These are phyloP conservation scores for Stropharia rugosoannulata DNA, from an alignment of 768 basidiomycete genomes.

Conservation along the genomic window DNA sequence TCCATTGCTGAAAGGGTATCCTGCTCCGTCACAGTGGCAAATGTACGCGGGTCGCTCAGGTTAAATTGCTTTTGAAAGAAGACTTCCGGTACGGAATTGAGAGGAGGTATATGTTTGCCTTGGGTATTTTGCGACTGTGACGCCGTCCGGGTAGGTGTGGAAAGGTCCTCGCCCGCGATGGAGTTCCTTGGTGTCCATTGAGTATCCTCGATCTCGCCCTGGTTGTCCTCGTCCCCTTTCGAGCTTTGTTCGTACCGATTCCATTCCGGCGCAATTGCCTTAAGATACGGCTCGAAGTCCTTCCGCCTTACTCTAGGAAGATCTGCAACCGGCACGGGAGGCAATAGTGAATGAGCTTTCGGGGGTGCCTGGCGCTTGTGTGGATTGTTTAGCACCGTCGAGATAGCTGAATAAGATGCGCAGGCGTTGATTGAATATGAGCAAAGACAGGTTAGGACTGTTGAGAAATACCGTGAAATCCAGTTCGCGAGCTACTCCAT, in stretches of 20 bases:
- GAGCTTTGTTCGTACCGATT: conserved; percentile 61
- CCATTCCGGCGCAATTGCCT: conserved; percentile 74
- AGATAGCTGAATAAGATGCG: conserved; percentile 63
- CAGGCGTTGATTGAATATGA: neutral
- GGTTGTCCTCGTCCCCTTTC: conserved; percentile 37
- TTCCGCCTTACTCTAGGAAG: conserved; percentile 78
- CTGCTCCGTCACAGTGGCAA: conserved; percentile 73
- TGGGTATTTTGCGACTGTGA: conserved; percentile 23
- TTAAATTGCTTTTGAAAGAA: conserved; percentile 83
- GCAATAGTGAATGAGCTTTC: conserved; percentile 81
- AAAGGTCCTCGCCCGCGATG: conserved; percentile 13
- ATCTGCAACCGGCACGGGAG: conserved; percentile 67
- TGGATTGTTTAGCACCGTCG: conserved; percentile 90
- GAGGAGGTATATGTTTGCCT: conserved; percentile 56
- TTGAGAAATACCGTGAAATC: conserved; percentile 75
- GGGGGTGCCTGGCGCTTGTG: conserved; percentile 83
- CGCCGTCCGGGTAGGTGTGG: conserved; percentile 17
- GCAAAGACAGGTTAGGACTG: neutral
- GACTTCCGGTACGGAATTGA: conserved; percentile 74
- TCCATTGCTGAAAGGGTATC: conserved; percentile 26
- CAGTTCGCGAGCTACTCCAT: conserved; percentile 82
- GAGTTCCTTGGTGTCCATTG: conserved; percentile 24
- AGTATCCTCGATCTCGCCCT: conserved; percentile 37
- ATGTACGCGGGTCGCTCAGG: conserved; percentile 77
- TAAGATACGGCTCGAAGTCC: conserved; percentile 84